Evolutionary conservation across 2,329 filamentous ascomycete species (phyloP), one percentile per base, ranked within the genome.

Genomic region (Fusarium kyushuense): DNA sequence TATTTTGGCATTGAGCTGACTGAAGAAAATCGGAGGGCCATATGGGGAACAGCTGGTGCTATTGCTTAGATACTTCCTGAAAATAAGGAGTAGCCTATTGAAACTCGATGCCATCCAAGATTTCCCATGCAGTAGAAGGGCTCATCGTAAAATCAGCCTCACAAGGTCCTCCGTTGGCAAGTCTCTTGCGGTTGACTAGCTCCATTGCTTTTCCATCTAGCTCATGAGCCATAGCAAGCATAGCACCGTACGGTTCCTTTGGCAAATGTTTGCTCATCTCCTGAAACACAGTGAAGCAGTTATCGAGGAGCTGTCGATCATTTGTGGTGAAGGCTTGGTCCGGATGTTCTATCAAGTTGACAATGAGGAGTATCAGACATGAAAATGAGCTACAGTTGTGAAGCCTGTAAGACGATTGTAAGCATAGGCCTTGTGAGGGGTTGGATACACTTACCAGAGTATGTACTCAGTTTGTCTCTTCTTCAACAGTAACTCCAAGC

Each of bases 331-430:
- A 25, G 10, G 27, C 36, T 5, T 68, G 57, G 21, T 53, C 58
- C 5, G 70, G 70, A 40, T 60, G 67, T 32, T 72, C 70, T 3
- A 72, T 66, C 38, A 72, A 69, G 16, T 72, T 73, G 27, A 72
- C 54, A 14, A 70, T 48, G 0, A 73, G 40, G 14, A 73, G 49
- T 14, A 70, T 32, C 5, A 72, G 30, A 16, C 59, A 68, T 1
- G 65, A 65, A 6, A 62, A 65, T 16, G 57, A 58, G 27, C 63
- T 54, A 38, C 70, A 72, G 9, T 48, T 57, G 4, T 65, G 65
- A 7, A 72, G 59, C 70, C 70, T 73, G 2, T 16, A 9, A 5
- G 3, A 3, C 56, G 4, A 63, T 56, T 12, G 9, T 11, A 1
- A 1, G 1, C 0, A 3, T 23, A 8, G 9, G 16, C 19, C 4